Percentiles rank a stretch among this genome's conserved stretches.
Conservation (phyloP, 768 basidiomycete genomes). For the Lentinula raphanica region DNA sequence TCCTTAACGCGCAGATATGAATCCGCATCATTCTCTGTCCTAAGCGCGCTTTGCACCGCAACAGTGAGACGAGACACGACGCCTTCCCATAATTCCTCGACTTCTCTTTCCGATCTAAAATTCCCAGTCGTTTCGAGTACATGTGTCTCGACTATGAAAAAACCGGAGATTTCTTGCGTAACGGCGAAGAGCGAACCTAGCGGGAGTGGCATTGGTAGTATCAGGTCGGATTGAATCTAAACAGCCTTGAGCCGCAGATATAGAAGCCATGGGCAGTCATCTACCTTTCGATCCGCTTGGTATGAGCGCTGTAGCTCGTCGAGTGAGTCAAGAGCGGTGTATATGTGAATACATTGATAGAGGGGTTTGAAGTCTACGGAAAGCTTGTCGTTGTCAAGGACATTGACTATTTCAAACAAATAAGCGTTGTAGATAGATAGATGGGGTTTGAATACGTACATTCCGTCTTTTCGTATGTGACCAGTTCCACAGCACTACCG, state of each 20-base stretch:
- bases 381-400: conserved; percentile 86
- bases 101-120: conserved; percentile 87
- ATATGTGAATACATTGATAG: conserved; percentile 96
- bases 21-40: conserved; percentile 73
- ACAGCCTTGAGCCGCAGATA: neutral
- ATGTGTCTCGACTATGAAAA: conserved; percentile 94
- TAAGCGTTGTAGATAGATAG: conserved; percentile 6
- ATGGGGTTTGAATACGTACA: conserved; percentile 51
- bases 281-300: conserved; percentile 93
- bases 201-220: conserved; percentile 72
- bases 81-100: conserved; percentile 93
- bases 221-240: conserved; percentile 96
- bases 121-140: conserved; percentile 83
- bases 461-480: conserved; percentile 90
- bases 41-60: conserved; percentile 69
- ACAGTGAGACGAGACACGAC: conserved; percentile 69
- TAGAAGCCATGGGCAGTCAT: conserved; percentile 3
- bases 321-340: conserved; percentile 84
- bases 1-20: conserved; percentile 81
- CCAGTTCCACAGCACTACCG: conserved; percentile 88
- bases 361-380: conserved; percentile 91
- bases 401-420: conserved; percentile 56
- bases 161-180: conserved; percentile 92
- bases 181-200: conserved; percentile 65
- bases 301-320: conserved; percentile 88